Conservation (phyloP, 768 basidiomycete genomes). For the Boletus vinaceobasis region DNA sequence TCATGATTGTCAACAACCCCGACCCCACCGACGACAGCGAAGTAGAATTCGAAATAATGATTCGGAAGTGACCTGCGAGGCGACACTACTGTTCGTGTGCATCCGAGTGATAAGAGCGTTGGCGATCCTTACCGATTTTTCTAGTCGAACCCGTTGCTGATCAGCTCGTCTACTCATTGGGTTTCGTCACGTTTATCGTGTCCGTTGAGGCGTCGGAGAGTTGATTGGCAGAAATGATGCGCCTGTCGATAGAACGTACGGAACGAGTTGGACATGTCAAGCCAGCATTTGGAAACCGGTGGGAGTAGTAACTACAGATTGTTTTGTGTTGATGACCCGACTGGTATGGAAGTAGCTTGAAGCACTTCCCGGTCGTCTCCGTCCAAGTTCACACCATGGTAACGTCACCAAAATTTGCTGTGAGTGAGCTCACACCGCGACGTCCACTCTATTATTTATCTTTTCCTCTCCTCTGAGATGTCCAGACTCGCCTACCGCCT, state of each 20-base stretch:
- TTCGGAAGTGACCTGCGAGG: constrained; percentile 8
- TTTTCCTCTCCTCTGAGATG: constrained; percentile 13
- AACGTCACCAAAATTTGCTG: constrained; percentile 29
- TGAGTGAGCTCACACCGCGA: constrained; percentile 1
- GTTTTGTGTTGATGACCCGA: neutral
- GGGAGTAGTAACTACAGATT: neutral
- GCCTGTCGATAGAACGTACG: neutral
- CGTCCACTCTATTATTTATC: constrained; percentile 16
- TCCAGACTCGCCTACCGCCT: constrained; percentile 19
- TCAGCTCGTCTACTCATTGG: neutral
- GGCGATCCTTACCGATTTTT: neutral
- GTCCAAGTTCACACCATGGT: constrained; percentile 27
- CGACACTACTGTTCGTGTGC: neutral
- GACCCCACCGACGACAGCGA: constrained; percentile 30
- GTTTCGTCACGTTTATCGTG: neutral
- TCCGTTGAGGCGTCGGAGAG: neutral
- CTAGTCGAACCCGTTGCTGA: neutral
- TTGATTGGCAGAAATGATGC: neutral
- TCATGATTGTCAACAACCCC: constrained; percentile 30
- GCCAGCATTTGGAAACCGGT: neutral
- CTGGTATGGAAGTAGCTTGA: neutral
- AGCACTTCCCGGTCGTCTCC: constrained; percentile 25
- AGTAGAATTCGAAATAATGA: constrained; percentile 18
- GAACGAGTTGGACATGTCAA: neutral
- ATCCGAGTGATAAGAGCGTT: neutral